Evolutionary conservation across 176 grass and related monocot species (phyloP).

Genomic region (Cenchrus fungigraminus): DNA sequence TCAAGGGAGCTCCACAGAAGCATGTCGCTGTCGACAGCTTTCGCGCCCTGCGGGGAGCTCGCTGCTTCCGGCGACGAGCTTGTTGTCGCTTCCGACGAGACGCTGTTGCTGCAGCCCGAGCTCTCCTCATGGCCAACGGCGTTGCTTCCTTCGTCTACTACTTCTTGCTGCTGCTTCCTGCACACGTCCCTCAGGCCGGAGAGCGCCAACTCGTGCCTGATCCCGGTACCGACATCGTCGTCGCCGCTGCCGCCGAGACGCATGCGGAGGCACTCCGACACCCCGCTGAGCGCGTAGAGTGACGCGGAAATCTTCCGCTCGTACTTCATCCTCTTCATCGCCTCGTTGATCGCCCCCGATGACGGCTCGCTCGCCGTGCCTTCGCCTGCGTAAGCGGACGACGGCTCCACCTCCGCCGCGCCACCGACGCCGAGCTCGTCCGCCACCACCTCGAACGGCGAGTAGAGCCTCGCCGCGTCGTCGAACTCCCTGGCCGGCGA

Average conservation of each 20-base stretch:
- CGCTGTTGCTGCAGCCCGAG: slow-evolving; percentile 38
- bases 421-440: not conserved
- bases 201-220: slow-evolving; percentile 14
- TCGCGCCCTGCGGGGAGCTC: not conserved
- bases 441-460: slow-evolving; percentile 51
- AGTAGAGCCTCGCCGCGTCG: slow-evolving; percentile 30
- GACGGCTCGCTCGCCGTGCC: not conserved
- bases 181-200: slow-evolving; percentile 45
- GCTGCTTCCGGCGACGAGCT: slow-evolving; percentile 21
- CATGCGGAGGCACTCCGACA: slow-evolving; percentile 69
- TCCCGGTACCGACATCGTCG: not conserved
- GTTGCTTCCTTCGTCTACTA: not conserved
- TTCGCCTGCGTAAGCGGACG: too few species aligned
- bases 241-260: slow-evolving; percentile 11
- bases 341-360: slow-evolving; percentile 23
- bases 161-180: slow-evolving; percentile 10
- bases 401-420: not conserved
- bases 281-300: slow-evolving; percentile 59
- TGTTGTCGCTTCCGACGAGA: slow-evolving; percentile 36
- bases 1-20: slow-evolving; percentile 51
- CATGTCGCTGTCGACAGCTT: slow-evolving; percentile 35
- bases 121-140: slow-evolving; percentile 32
- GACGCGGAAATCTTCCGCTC: slow-evolving; percentile 64
- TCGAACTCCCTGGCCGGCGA: not conserved
- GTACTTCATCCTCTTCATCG: slow-evolving; percentile 72